Percentiles rank a stretch among this genome's conserved stretches.
These are phyloP conservation scores for Solanum etuberosum DNA, from an alignment of 257 asterid genomes.

Conservation along the genomic window DNA sequence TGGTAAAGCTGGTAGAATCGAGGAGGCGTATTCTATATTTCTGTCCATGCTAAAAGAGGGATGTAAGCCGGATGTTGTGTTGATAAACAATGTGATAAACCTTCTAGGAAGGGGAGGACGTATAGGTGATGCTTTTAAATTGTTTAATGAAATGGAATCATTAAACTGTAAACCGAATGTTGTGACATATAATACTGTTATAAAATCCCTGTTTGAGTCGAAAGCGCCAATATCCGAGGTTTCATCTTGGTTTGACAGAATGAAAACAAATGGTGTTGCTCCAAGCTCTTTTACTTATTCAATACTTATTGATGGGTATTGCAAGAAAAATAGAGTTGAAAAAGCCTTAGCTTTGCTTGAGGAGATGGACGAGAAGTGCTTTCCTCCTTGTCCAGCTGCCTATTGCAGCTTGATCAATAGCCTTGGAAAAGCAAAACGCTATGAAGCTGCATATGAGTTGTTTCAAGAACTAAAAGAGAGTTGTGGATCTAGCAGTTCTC, in stretches of 20 bases:
- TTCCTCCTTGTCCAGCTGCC: slow-evolving; percentile 93
- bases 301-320: slow-evolving; percentile 76
- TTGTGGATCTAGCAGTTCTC: slow-evolving; percentile 30
- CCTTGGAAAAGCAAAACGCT: slow-evolving; percentile 67
- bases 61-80: slow-evolving; percentile 73
- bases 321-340: slow-evolving; percentile 68
- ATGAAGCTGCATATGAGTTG: slow-evolving; percentile 59
- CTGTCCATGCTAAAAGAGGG: slow-evolving; percentile 53
- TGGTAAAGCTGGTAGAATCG: slow-evolving; percentile 61
- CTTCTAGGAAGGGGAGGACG: slow-evolving; percentile 60
- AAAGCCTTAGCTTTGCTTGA: slow-evolving; percentile 68
- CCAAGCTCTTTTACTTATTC: slow-evolving; percentile 82
- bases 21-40: slow-evolving; percentile 66
- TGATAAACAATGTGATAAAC: slow-evolving; percentile 67
- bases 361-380: slow-evolving; percentile 95
- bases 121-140: slow-evolving; percentile 49
- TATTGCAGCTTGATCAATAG: slow-evolving; percentile 87
- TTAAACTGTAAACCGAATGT: slow-evolving; percentile 60
- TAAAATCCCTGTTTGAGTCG: slow-evolving; percentile 61
- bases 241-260: slow-evolving; percentile 55
- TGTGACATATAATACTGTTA: slow-evolving; percentile 77
- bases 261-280: slow-evolving; percentile 46
- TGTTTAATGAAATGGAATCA: slow-evolving; percentile 73
- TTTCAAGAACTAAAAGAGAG: slow-evolving; percentile 36
- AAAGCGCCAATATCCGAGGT: slow-evolving; percentile 51